Conservation (phyloP, 495 filamentous ascomycete genomes). For the Diplogelasinospora grovesii region DNA sequence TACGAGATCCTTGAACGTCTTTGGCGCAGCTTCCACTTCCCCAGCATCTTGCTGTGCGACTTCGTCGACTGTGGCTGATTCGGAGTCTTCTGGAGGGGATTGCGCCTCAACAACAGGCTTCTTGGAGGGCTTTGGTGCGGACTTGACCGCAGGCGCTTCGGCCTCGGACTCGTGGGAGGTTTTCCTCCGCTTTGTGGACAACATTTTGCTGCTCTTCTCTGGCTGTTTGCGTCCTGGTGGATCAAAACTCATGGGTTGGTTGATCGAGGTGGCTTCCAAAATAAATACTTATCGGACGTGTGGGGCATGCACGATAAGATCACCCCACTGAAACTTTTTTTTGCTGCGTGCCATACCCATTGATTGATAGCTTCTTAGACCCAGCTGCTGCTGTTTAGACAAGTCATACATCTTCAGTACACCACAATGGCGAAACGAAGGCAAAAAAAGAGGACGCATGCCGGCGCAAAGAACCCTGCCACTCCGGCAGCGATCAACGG, state of each 20-base stretch:
- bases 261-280: too few relatives aligned
- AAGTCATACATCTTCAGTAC: too few relatives aligned
- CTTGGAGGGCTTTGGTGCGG: too few relatives aligned
- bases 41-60: conserved; percentile 1
- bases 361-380: conserved; percentile 6
- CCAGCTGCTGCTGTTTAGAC: too few relatives aligned
- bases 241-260: too few relatives aligned
- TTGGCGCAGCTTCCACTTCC: conserved; percentile 28
- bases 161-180: conserved; percentile 9
- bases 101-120: too few relatives aligned
- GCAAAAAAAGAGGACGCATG: conserved; percentile 86
- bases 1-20: conserved; percentile 71
- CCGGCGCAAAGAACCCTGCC: conserved; percentile 56
- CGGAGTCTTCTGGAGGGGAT: conserved; percentile 9
- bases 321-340: conserved; percentile 27
- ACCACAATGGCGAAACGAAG: conserved; percentile 68
- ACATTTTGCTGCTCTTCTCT: conserved; percentile 13
- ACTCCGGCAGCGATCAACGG: conserved; percentile 27
- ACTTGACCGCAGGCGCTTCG: not conserved
- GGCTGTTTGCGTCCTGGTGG: too few relatives aligned
- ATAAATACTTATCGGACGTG: conserved; percentile 18
- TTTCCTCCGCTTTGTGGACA: conserved; percentile 26
- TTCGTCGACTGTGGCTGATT: conserved; percentile 10
- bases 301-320: conserved; percentile 23
- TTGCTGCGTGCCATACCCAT: not conserved